Conservation (phyloP, 306 rosid species). For the Cajanus cajan region DNA sequence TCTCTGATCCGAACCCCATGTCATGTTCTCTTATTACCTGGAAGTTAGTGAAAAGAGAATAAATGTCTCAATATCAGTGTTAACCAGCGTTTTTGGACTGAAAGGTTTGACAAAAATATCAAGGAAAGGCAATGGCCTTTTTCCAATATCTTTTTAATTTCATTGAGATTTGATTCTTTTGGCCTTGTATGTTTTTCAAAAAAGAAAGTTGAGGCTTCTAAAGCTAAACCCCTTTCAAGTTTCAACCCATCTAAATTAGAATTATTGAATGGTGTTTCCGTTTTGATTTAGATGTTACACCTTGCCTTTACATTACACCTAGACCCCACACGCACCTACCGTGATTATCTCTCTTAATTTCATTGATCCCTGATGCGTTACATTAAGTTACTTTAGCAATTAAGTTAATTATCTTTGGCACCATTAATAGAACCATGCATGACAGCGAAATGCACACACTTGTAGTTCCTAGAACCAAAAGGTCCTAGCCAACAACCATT, state of each 20-base stretch:
- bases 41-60: slow-evolving; percentile 51
- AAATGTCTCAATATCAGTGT: slow-evolving; percentile 38
- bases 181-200: slow-evolving; percentile 48
- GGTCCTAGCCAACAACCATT: slow-evolving; percentile 44
- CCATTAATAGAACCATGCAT: slow-evolving; percentile 13
- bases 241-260: slow-evolving; percentile 33
- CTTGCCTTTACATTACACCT: slow-evolving; percentile 38
- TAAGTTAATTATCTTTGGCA: slow-evolving; percentile 9
- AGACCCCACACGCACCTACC: slow-evolving; percentile 67
- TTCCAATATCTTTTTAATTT: slow-evolving; percentile 35
- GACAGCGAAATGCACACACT: slow-evolving; percentile 13
- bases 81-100: slow-evolving; percentile 12
- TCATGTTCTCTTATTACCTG: slow-evolving; percentile 42
- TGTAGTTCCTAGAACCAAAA: too few species aligned
- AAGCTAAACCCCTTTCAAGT: slow-evolving; percentile 37
- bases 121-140: slow-evolving; percentile 39
- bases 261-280: slow-evolving; percentile 36
- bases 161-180: slow-evolving; percentile 45
- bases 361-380: background rate
- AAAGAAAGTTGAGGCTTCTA: slow-evolving; percentile 34
- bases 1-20: slow-evolving; percentile 24
- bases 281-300: slow-evolving; percentile 64
- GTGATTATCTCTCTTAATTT: slow-evolving; percentile 42
- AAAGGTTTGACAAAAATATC: slow-evolving; percentile 21
- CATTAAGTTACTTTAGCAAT: slow-evolving; percentile 2